A percentile compares a stretch with the other conserved stretches of the same genome.
These are phyloP conservation scores for Quillaja saponaria DNA, from an alignment of 306 rosid species.

Conservation along the genomic window DNA sequence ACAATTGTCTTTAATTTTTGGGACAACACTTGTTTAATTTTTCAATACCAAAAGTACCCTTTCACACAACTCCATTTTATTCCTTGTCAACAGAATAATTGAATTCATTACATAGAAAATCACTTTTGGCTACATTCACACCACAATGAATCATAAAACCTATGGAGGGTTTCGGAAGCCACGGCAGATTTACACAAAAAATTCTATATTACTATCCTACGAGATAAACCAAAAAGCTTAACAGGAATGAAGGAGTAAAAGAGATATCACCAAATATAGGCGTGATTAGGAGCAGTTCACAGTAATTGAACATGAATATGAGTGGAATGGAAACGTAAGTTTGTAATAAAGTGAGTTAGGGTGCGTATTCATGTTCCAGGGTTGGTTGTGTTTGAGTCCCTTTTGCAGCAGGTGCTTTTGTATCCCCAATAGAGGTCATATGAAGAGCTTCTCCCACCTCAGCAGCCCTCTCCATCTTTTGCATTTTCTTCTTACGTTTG, in stretches of 20 bases:
- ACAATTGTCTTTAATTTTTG: no score
- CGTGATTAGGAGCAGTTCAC: conserved; percentile 49
- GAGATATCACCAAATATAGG: conserved; percentile 41
- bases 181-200: conserved; percentile 70
- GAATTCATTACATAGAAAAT: conserved; percentile 59
- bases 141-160: conserved; percentile 59
- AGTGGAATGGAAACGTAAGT: conserved; percentile 34
- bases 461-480: conserved; percentile 84
- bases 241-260: conserved; percentile 31
- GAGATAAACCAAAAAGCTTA: conserved; percentile 50
- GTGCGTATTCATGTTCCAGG: conserved; percentile 87
- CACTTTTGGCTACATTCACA: conserved; percentile 60
- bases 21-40: no score
- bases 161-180: conserved; percentile 32
- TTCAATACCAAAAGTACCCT: no score
- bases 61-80: no score
- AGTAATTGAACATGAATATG: conserved; percentile 50
- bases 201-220: conserved; percentile 54
- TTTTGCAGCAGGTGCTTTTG: conserved; percentile 86
- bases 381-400: conserved; percentile 88
- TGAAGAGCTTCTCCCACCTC: conserved; percentile 87
- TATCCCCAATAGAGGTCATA: conserved; percentile 73
- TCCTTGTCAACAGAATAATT: conserved; percentile 56
- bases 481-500: conserved; percentile 65
- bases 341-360: conserved; percentile 54